Evolutionary conservation across 2,329 filamentous ascomycete genomes (phyloP).

Genomic region (Moelleriella libera): DNA sequence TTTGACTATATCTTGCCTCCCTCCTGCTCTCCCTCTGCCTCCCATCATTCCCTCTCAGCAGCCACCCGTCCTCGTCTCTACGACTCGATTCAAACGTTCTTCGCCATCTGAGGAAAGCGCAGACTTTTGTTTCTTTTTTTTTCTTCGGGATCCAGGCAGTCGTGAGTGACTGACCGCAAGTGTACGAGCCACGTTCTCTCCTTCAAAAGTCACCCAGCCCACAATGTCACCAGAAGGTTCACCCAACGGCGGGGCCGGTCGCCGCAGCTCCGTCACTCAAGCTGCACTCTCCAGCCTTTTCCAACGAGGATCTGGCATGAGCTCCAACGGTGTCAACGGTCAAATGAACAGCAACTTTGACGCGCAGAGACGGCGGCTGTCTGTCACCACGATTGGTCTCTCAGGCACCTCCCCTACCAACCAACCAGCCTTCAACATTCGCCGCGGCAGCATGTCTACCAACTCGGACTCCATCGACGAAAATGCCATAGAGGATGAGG

Average conservation of each 20-base stretch:
- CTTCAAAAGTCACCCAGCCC: background rate
- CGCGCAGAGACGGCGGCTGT: constrained; percentile 53
- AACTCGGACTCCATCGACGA: constrained; percentile 56
- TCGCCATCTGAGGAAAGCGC: no score
- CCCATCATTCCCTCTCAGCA: no score
- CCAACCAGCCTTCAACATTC: constrained; percentile 34
- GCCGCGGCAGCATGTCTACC: constrained; percentile 58
- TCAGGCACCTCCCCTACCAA: constrained; percentile 54
- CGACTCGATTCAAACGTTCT: no score
- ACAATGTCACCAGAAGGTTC: constrained; percentile 20
- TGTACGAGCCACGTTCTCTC: background rate
- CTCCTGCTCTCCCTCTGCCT: no score
- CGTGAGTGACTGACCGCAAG: background rate
- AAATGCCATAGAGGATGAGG: constrained; percentile 57
- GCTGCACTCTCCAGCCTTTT: constrained; percentile 45
- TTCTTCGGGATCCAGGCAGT: background rate
- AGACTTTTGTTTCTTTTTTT: no score
- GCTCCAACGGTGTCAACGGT: constrained; percentile 21
- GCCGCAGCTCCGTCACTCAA: constrained; percentile 42
- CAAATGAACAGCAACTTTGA: constrained; percentile 31
- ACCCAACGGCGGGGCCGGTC: constrained; percentile 25
- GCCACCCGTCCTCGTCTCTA: no score
- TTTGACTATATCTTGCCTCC: no score
- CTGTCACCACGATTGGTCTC: constrained; percentile 60
- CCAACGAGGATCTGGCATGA: constrained; percentile 37